Conservation (phyloP, 441 rosid genomes). For the Manihot esculenta region DNA sequence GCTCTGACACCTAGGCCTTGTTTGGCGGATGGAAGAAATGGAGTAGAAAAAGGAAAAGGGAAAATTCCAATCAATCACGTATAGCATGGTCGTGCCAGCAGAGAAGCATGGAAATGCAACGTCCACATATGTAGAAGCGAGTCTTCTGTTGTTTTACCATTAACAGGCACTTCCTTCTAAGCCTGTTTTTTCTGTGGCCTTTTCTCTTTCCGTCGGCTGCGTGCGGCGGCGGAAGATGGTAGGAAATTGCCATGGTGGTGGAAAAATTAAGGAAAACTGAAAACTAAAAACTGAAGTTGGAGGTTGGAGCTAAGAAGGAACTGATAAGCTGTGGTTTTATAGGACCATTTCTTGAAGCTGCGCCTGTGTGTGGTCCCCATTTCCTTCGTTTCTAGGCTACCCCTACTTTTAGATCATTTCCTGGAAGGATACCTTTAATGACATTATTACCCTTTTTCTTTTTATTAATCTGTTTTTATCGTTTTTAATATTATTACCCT, state of each 20-base stretch:
- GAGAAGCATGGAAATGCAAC: conserved; percentile 66
- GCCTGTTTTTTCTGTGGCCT: conserved; percentile 28
- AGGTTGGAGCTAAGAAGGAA: background rate
- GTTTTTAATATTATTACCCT: no score
- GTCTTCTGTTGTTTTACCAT: conserved; percentile 68
- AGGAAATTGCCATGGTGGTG: conserved; percentile 7
- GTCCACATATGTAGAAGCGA: conserved; percentile 59
- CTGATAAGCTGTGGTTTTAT: background rate
- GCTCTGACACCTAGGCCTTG: no score
- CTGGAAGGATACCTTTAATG: background rate
- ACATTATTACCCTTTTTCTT: conserved; percentile 3
- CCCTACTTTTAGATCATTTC: background rate
- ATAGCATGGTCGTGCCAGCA: conserved; percentile 62
- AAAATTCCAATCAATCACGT: conserved; percentile 29
- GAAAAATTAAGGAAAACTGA: no score
- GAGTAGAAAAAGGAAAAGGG: background rate
- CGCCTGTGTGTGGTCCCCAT: background rate
- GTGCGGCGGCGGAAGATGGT: background rate
- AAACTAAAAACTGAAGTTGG: background rate
- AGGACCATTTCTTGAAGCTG: background rate
- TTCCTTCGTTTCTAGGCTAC: background rate
- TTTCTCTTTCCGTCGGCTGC: background rate
- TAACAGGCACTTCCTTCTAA: conserved; percentile 39
- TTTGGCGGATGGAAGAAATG: no score
- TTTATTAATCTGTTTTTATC: no score